These are phyloP conservation scores for Helotiales sp. DNA, from an alignment of 2,329 filamentous ascomycete genomes.

Conservation along the genomic window DNA sequence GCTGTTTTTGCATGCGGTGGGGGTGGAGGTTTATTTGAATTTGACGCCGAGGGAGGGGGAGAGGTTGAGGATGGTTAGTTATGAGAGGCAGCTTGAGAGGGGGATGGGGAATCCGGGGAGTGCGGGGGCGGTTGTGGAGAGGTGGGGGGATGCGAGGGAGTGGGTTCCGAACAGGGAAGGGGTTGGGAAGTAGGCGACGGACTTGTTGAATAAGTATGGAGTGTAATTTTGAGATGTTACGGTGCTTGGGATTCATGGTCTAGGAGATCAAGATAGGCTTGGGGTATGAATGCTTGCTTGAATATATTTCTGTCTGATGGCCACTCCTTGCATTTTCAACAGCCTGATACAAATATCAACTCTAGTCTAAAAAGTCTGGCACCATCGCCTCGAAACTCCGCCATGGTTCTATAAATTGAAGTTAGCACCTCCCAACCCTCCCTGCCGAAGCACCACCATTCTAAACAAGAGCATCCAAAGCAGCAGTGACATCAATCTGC, in stretches of 20 bases:
- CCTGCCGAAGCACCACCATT: too few species aligned
- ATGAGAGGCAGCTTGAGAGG: conserved; percentile 59
- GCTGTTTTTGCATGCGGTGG: conserved; percentile 55
- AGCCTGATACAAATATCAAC: too few species aligned
- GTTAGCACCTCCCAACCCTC: too few species aligned
- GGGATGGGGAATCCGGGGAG: conserved; percentile 56
- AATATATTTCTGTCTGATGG: too few species aligned
- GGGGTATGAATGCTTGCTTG: too few species aligned
- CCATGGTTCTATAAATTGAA: too few species aligned
- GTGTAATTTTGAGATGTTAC: not conserved
- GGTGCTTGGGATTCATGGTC: too few species aligned
- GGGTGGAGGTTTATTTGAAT: conserved; percentile 55
- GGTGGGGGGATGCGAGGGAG: conserved; percentile 44
- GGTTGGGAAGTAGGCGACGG: not conserved
- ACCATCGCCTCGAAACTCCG: too few species aligned
- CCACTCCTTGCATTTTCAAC: too few species aligned
- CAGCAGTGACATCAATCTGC: not conserved
- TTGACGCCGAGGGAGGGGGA: conserved; percentile 60
- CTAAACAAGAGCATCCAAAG: not conserved
- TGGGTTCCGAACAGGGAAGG: conserved; percentile 5
- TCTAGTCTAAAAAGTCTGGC: too few species aligned
- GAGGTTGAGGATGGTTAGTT: conserved; percentile 59
- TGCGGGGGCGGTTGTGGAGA: conserved; percentile 52
- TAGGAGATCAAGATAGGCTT: too few species aligned
- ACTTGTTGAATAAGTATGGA: not conserved